Conservation (phyloP, 192 early-diverging fungal species). For the Oehlia diaphana region DNA sequence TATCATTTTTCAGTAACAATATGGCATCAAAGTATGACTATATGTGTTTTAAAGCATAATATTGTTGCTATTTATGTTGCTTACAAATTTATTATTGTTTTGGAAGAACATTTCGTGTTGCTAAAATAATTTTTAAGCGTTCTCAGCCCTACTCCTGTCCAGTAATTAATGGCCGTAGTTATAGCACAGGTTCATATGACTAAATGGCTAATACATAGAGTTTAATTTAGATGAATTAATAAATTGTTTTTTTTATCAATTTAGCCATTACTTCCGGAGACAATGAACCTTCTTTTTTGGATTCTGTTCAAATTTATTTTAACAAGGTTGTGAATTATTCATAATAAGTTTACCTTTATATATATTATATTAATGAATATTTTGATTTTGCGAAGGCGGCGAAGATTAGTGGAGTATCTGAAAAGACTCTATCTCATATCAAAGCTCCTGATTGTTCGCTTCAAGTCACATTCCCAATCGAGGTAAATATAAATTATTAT, state of each 20-base stretch:
- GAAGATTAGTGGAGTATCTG: constrained; percentile 57
- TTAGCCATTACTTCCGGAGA: constrained; percentile 51
- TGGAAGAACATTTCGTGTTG: neutral
- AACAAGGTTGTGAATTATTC: constrained; percentile 47
- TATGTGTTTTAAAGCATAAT: neutral
- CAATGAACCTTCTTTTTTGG: constrained; percentile 69
- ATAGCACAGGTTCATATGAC: neutral
- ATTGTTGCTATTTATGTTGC: neutral
- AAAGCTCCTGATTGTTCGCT: constrained; percentile 71
- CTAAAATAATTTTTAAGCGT: neutral
- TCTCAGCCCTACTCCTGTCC: neutral
- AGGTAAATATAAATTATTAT: constrained; percentile 27
- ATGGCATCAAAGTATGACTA: neutral
- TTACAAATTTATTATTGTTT: neutral
- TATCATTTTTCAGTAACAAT: neutral
- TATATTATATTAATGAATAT: neutral
- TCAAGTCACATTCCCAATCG: constrained; percentile 77
- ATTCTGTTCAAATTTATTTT: constrained; percentile 70
- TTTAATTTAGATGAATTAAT: neutral
- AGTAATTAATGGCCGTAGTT: neutral
- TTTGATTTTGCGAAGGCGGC: constrained; percentile 49
- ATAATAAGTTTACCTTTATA: neutral
- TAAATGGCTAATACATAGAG: neutral
- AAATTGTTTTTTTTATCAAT: neutral
- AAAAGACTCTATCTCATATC: constrained; percentile 65